Conservation (phyloP, 1,284 basidiomycete genomes). For the Coniferiporia weirii region DNA sequence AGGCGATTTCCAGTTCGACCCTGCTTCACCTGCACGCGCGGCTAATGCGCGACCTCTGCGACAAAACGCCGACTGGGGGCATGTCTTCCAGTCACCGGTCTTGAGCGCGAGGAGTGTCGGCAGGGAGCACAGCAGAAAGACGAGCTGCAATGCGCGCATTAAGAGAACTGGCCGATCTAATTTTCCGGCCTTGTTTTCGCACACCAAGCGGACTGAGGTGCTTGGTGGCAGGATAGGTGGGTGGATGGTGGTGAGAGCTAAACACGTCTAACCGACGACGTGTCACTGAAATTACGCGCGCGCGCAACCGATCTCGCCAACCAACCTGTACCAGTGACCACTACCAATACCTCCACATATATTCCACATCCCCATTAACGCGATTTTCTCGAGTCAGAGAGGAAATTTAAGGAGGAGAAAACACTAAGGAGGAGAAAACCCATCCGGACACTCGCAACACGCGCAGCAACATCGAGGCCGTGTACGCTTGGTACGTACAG, state of each 20-base stretch:
- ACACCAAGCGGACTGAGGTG: background rate
- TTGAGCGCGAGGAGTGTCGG: conserved; percentile 51
- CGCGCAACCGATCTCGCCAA: background rate
- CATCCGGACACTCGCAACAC: too few relatives aligned
- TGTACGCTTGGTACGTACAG: too few relatives aligned
- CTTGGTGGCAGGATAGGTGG: background rate
- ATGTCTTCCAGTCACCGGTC: conserved; percentile 85
- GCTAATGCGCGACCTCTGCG: conserved; percentile 80
- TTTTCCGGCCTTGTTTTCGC: background rate
- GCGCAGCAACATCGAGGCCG: too few relatives aligned
- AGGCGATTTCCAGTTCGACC: conserved; percentile 70
- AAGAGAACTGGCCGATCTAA: background rate
- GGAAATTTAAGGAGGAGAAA: too few relatives aligned
- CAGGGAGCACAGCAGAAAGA: conserved; percentile 27
- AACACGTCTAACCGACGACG: background rate
- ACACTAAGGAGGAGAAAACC: too few relatives aligned
- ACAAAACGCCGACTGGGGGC: conserved; percentile 87
- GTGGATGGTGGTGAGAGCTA: background rate
- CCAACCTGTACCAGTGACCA: too few relatives aligned
- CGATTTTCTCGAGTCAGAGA: too few relatives aligned
- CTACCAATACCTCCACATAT: too few relatives aligned
- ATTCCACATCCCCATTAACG: too few relatives aligned
- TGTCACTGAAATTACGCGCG: background rate
- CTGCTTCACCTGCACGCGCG: conserved; percentile 54
- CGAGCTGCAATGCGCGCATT: conserved; percentile 5